Evolutionary conservation across 192 early-diverging fungal genomes (phyloP).

Genomic region (Ambispora gerdemannii): DNA sequence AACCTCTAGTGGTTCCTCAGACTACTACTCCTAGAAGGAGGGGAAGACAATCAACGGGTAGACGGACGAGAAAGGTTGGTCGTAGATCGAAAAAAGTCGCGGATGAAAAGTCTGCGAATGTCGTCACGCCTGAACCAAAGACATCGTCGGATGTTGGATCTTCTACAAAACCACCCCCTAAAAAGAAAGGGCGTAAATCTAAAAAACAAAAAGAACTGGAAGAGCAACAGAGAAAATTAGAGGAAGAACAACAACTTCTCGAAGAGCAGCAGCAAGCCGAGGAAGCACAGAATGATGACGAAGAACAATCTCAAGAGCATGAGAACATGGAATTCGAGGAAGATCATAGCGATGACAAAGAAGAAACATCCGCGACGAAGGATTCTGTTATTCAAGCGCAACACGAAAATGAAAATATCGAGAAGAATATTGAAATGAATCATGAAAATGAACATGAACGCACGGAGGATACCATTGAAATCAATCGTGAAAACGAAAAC

Average conservation of each 20-base stretch:
- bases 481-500: too few species aligned
- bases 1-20: neutral
- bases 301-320: too few species aligned
- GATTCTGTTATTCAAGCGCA: too few species aligned
- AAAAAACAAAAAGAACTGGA: neutral
- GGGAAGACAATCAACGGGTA: neutral
- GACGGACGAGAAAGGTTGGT: neutral
- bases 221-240: neutral
- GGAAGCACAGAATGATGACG: too few species aligned
- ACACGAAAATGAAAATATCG: too few species aligned
- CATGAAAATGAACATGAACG: too few species aligned
- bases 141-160: neutral
- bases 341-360: neutral
- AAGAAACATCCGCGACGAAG: too few species aligned
- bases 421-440: too few species aligned
- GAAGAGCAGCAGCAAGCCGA: neutral
- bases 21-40: neutral
- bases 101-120: neutral
- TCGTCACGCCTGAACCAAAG: neutral
- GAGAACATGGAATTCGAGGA: neutral
- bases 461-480: too few species aligned
- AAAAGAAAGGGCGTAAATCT: neutral
- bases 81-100: neutral
- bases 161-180: neutral
- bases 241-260: too few species aligned